These are phyloP conservation scores for Phialophora expanda DNA, from an alignment of 2,329 filamentous ascomycete species.

Conservation along the genomic window DNA sequence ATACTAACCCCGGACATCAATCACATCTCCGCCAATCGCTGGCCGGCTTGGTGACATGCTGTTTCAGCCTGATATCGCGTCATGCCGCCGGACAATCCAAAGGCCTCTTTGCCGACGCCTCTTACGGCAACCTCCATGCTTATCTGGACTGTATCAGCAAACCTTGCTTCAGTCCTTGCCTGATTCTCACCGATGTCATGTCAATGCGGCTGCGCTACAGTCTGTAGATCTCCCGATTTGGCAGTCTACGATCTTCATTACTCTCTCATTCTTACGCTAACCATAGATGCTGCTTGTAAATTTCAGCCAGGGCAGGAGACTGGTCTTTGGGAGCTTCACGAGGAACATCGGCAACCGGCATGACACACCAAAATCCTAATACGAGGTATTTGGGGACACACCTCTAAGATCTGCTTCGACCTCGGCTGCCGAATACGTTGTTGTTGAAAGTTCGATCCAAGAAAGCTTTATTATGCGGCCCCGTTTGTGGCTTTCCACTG, in stretches of 20 bases:
- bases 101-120: constrained; percentile 9
- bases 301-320: not conserved
- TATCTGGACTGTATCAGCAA: constrained; percentile 6
- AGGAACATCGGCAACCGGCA: not conserved
- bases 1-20: not conserved
- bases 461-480: not conserved
- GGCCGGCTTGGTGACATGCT: constrained; percentile 1
- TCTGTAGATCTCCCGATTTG: constrained; percentile 2
- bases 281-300: not conserved
- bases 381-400: no score
- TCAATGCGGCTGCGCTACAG: not conserved
- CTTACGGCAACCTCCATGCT: not conserved
- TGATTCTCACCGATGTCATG: not conserved
- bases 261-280: not conserved
- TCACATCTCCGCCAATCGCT: constrained; percentile 4
- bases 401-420: not conserved
- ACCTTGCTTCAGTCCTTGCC: not conserved
- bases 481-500: not conserved
- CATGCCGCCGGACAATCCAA: constrained; percentile 1
- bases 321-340: not conserved
- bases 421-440: not conserved
- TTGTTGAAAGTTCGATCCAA: not conserved
- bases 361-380: not conserved
- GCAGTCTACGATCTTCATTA: constrained; percentile 16
- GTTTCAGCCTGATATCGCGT: constrained; percentile 24